phyloP scores from a whole-genome alignment of 352 stramenopile genomes.

The Pythium dissotocum region DNA sequence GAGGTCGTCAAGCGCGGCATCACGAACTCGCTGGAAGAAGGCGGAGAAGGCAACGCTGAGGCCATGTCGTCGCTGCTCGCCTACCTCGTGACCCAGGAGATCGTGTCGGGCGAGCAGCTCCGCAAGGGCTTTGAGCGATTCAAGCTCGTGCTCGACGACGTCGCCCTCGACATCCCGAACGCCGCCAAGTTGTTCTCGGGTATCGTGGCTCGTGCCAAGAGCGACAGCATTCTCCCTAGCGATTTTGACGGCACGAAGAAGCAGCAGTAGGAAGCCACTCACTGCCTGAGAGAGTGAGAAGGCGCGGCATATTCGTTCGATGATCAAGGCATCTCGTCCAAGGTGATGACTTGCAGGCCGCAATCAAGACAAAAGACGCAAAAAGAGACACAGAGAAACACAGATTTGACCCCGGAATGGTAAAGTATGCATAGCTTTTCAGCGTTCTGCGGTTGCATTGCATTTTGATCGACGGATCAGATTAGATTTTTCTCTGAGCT shows the following conservation, averaged over 20 bases:
- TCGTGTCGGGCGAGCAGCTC: constrained; percentile 54
- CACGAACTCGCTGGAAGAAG: constrained; percentile 48
- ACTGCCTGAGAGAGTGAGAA: not conserved
- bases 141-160: constrained; percentile 67
- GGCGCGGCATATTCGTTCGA: not conserved
- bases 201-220: constrained; percentile 54
- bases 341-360: not conserved
- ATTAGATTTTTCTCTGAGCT: not conserved
- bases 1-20: constrained; percentile 92
- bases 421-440: constrained; percentile 9
- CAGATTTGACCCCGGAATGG: constrained; percentile 6
- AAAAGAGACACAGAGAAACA: constrained; percentile 15
- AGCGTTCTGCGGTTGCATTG: no score
- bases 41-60: constrained; percentile 33
- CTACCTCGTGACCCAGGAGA: constrained; percentile 46
- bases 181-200: constrained; percentile 29
- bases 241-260: constrained; percentile 34
- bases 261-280: constrained; percentile 24
- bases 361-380: not conserved
- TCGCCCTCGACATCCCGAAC: constrained; percentile 41
- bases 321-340: not conserved
- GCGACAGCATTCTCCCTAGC: constrained; percentile 59
- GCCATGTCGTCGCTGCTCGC: constrained; percentile 46
- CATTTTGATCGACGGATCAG: not conserved
- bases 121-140: constrained; percentile 85